Conservation (phyloP, 1,284 basidiomycete genomes). For the Abortiporus biennis region DNA sequence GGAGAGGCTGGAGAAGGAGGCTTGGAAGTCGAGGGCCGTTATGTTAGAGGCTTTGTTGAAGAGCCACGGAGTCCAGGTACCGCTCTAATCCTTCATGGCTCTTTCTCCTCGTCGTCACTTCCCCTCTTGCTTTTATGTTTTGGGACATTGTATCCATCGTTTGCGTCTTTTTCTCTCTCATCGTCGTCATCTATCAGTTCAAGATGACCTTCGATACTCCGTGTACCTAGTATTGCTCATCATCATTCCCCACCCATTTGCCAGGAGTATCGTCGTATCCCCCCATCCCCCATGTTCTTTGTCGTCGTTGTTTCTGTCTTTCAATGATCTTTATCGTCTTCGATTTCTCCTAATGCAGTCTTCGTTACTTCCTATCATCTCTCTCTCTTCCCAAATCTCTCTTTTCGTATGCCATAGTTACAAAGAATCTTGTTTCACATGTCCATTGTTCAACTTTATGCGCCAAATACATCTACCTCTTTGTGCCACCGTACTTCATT, state of each 20-base stretch:
- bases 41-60: slow-evolving; percentile 40
- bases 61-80: slow-evolving; percentile 39
- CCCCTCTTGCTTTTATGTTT: slow-evolving; percentile 15
- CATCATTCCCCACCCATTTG: slow-evolving; percentile 34
- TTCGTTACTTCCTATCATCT: no score
- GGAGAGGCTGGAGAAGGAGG: slow-evolving; percentile 43
- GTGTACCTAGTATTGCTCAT: slow-evolving; percentile 26
- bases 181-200: slow-evolving; percentile 14
- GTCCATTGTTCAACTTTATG: no score
- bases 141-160: slow-evolving; percentile 8
- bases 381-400: no score
- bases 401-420: no score
- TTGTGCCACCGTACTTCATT: no score
- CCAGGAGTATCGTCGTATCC: slow-evolving; percentile 43
- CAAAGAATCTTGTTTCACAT: no score
- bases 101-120: slow-evolving; percentile 6
- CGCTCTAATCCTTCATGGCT: slow-evolving; percentile 15
- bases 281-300: slow-evolving; percentile 15
- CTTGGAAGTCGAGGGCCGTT: slow-evolving; percentile 50
- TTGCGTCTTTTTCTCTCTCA: slow-evolving; percentile 9
- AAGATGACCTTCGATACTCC: slow-evolving; percentile 39
- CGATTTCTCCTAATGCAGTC: no score
- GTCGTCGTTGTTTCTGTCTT: background rate
- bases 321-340: slow-evolving; percentile 3
- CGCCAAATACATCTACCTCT: no score